Conservation (phyloP, 2,329 filamentous ascomycete genomes). For the Colletotrichum shisoi region DNA sequence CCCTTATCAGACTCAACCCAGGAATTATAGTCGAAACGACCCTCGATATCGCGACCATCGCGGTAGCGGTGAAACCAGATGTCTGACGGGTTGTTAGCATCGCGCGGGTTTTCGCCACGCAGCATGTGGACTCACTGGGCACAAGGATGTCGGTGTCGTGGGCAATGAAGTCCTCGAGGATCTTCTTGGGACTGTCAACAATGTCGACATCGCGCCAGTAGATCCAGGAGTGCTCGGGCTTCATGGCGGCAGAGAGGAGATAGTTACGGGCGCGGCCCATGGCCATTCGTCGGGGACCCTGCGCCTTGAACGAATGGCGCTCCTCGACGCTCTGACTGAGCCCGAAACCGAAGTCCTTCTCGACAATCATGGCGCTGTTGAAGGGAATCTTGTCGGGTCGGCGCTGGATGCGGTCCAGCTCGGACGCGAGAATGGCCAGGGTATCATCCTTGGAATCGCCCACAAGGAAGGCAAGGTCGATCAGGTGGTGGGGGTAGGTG, state of each 20-base stretch:
- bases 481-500: conserved; percentile 92
- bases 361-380: conserved; percentile 80
- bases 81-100: conserved; percentile 61
- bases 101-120: conserved; percentile 10
- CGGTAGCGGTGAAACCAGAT: conserved; percentile 96
- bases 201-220: conserved; percentile 99
- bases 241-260: conserved; percentile 81
- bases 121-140: conserved; percentile 73
- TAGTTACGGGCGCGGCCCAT: conserved; percentile 94
- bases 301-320: conserved; percentile 84
- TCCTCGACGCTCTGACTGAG: conserved; percentile 82
- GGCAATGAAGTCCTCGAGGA: conserved; percentile 93
- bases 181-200: conserved; percentile 82
- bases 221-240: conserved; percentile 96
- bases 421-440: conserved; percentile 80
- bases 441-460: conserved; percentile 93
- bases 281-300: conserved; percentile 87
- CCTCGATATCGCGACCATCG: conserved; percentile 85
- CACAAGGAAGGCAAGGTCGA: conserved; percentile 93
- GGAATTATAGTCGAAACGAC: conserved; percentile 98
- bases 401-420: conserved; percentile 87
- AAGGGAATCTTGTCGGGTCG: conserved; percentile 83
- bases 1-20: conserved; percentile 94
- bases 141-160: conserved; percentile 94
- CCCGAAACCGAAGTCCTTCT: conserved; percentile 86